These are phyloP conservation scores for Aureobasidium zeae DNA, from an alignment of 2,329 filamentous ascomycete genomes.

Conservation along the genomic window DNA sequence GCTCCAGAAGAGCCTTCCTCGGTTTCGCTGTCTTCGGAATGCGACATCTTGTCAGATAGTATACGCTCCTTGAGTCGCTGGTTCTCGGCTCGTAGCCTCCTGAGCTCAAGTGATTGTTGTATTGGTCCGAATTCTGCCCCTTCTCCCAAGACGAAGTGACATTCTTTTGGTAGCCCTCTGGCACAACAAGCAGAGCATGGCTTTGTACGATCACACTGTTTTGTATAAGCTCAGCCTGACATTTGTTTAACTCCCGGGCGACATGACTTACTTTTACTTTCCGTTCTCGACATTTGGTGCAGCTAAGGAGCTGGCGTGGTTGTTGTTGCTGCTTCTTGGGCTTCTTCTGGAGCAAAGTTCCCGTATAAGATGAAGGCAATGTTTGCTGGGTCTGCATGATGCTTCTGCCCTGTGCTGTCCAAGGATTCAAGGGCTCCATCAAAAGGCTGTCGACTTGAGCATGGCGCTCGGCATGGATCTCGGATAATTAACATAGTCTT, in stretches of 20 bases:
- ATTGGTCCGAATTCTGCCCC: constrained; percentile 39
- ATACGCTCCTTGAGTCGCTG: constrained; percentile 36
- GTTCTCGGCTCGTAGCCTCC: constrained; percentile 39
- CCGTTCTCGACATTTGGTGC: constrained; percentile 40
- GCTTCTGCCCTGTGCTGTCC: not conserved
- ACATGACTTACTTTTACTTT: constrained; percentile 37
- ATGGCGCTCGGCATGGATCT: not conserved
- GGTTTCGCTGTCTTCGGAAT: constrained; percentile 31
- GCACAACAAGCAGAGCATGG: constrained; percentile 42
- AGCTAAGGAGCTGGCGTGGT: constrained; percentile 38
- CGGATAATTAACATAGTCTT: constrained; percentile 4
- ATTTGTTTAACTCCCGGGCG: not conserved
- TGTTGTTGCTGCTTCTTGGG: constrained; percentile 33
- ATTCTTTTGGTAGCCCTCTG: constrained; percentile 39
- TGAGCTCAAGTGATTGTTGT: constrained; percentile 40
- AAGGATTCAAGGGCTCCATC: not conserved
- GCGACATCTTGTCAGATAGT: constrained; percentile 24
- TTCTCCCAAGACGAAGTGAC: constrained; percentile 38
- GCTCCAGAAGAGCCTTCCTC: constrained; percentile 24
- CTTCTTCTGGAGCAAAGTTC: constrained; percentile 24
- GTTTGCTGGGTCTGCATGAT: not conserved
- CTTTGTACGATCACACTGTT: constrained; percentile 41
- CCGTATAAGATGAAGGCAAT: constrained; percentile 18
- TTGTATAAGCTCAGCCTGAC: constrained; percentile 13
- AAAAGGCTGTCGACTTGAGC: not conserved